Evolutionary conservation across 2,329 filamentous ascomycete species (phyloP), one percentile per base, ranked within the genome.

Genomic region (Zarea fungicola): DNA sequence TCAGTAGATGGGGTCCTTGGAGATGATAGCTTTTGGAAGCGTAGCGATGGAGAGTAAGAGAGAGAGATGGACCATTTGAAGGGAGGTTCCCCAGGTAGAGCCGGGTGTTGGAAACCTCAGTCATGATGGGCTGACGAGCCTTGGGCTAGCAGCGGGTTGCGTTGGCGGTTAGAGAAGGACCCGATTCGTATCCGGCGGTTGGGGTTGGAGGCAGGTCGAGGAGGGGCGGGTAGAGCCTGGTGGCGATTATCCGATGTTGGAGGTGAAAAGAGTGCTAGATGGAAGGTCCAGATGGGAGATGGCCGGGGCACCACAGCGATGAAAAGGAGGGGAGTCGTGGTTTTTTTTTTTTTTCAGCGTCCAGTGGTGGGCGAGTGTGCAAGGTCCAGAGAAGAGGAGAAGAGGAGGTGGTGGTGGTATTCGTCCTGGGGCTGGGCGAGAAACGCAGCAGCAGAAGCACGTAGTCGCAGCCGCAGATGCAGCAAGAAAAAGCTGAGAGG

Each of bases 81-180:
- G 93, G 92, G 69, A 99, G 85, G 75, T 97, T 97, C 72, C 92
- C 92, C 75, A 97, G 77, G 76, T 97, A 99, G 60, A 97, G 87
- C 75, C 93, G 84, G 65, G 92, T 97, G 59, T 87, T 86, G 56
- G 90, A 96, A 59, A 96, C 92, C 75, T 96, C 89, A 63, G 83
- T 85, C 81, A 89, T 90, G 68, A 70, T 78, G 65, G 59, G 57
- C 60, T 23, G 32, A 42, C 19, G 42, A 43, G 48, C 22, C 21
- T 41, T 39, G 8, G 28, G 28, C 28, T 29, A 29, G 28, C 14
- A 14, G 28, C 28, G 28, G 28, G 14, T 48, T 29, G 34, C 43
- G 43, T 23, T 14, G 34, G 34, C 18, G 35, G 34, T 26, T 21
- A 31, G 28, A 8, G 29, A 18, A 23, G 29, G n/a, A 9, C n/a